Evolutionary conservation across 2,329 filamentous ascomycete genomes (phyloP), one percentile per base, ranked within the genome.

Genomic region (Passalora sequoiae): DNA sequence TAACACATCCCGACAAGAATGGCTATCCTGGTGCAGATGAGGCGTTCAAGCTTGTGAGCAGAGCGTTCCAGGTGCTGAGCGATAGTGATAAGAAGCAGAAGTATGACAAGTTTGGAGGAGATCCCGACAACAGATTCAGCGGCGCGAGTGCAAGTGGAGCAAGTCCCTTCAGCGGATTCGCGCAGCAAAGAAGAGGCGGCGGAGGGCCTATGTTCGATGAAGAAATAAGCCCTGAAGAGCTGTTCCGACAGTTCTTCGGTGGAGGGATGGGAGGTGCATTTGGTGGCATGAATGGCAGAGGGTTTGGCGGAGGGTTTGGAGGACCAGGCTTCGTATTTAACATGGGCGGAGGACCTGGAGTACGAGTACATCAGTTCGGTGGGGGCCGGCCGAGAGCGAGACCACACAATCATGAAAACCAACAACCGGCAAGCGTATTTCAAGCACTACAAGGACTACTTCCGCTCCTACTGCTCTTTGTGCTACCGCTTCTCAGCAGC

Each of bases 1-100:
- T 97, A 61, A 98, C 92, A 47, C 92, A 98, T 73, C 92, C 92
- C 51, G 92, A 98, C 74, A 98, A 98, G 74, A 98, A 98, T 75
- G 89, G 89, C 38, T 89, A 96, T 65, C 83, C 91, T 27, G 81
- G 94, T 47, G 91, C 92, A 43, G 92, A 96, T 65, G 92, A 98
- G 71, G 92, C 92, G 22, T 98, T 98, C 73, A 98, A 98, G 74
- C 76, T 96, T 86, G 89, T 98, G 17, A 86, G 87, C 60, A 78
- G 88, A 58, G 92, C 92, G 12, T 98, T 98, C 65, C 86, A 94
- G 57, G 81, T 97, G 40, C 73, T 98, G 37, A 91, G 88, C 49
- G 92, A 98, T 65, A 78, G 88, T 61, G 91, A 97, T 53, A 97
- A 97, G 79, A 84, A 88, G 62, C 75, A 84, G 12, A 88, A 86